These are phyloP conservation scores for Heterobasidion occidentale DNA, from an alignment of 1,284 basidiomycete species.

Conservation along the genomic window DNA sequence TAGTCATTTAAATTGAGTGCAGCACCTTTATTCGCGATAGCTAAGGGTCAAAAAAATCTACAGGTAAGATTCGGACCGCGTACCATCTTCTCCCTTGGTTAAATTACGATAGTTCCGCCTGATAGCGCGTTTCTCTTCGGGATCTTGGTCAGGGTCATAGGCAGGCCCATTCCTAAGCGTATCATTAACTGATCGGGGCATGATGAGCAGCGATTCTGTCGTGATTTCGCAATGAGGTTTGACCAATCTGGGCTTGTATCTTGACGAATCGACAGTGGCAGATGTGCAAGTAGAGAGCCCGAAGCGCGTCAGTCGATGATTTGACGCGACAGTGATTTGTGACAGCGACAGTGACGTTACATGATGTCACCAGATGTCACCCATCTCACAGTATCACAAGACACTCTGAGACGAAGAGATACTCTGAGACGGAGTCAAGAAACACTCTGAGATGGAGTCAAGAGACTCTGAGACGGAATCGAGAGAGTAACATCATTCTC, in stretches of 20 bases:
- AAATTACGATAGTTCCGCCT: constrained; percentile 65
- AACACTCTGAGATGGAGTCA: too few relatives aligned
- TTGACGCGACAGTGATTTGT: not conserved
- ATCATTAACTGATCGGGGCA: constrained; percentile 8
- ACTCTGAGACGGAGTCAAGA: too few relatives aligned
- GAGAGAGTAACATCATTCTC: too few relatives aligned
- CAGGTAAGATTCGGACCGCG: constrained; percentile 1
- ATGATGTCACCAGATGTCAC: not conserved
- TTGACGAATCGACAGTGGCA: not conserved
- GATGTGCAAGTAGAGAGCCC: not conserved
- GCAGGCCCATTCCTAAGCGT: constrained; percentile 16
- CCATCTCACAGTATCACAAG: not conserved
- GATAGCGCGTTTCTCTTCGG: constrained; percentile 63
- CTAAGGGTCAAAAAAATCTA: constrained; percentile 8
- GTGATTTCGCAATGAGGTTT: too few relatives aligned
- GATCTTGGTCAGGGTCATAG: constrained; percentile 77
- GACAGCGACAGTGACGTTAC: not conserved
- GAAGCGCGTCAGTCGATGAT: not conserved
- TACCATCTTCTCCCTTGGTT: constrained; percentile 47
- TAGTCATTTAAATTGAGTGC: constrained; percentile 42
- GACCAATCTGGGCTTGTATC: too few relatives aligned
- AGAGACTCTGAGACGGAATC: too few relatives aligned
- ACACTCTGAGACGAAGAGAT: too few relatives aligned
- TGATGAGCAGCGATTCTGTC: not conserved
- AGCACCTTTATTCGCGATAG: constrained; percentile 2